Evolutionary conservation across 192 early-diverging fungal species (phyloP), one percentile per base, ranked within the genome.

Genomic region (Fimicolochytrium jonesii): DNA sequence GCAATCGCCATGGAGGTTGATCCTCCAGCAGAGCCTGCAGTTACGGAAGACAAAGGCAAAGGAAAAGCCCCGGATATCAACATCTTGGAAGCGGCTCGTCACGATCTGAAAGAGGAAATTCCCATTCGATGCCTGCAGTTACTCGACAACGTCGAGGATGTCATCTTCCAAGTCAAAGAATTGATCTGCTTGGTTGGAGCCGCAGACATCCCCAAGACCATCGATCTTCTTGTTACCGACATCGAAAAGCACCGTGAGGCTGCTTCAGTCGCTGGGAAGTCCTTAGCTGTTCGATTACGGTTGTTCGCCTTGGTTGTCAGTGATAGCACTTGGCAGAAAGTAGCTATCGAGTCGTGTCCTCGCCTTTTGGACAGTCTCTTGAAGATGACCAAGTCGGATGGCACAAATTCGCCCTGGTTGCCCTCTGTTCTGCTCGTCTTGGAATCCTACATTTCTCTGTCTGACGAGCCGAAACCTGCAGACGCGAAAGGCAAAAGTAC

Each of bases 121-220:
- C 56, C 72, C 3, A 15, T 36, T 6, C 28, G 71, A 28, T 50
- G 66, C 44, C 25, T 86, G 48, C 72, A 59, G 42, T 26, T 86
- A 26, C 64, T 85, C 6, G 82, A 81, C 57, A 51, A 68, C 26
- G 58, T 74, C 55, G 86, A 88, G 6, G 83, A 77, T 23, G 70
- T 86, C 30, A 78, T 86, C 11, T 92, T 89, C 64, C 69, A 77
- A 26, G 65, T 90, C 2, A 84, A 85, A 44, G 88, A 90, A 22
- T 53, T 91, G 23, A 58, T 88, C 23, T 75, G 78, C 6, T 61
- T 86, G 10, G 31, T 87, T 15, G 73, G 77, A 39, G 82, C 86
- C 58, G 65, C 70, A 15, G 67, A 81, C 57, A 72, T 66, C 54
- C 46, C 61, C 25, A 30, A 66, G 13, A 33, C 69, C 31, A 4